These are phyloP conservation scores for Inga leiocalycina DNA, from an alignment of 306 rosid genomes.

Conservation along the genomic window DNA sequence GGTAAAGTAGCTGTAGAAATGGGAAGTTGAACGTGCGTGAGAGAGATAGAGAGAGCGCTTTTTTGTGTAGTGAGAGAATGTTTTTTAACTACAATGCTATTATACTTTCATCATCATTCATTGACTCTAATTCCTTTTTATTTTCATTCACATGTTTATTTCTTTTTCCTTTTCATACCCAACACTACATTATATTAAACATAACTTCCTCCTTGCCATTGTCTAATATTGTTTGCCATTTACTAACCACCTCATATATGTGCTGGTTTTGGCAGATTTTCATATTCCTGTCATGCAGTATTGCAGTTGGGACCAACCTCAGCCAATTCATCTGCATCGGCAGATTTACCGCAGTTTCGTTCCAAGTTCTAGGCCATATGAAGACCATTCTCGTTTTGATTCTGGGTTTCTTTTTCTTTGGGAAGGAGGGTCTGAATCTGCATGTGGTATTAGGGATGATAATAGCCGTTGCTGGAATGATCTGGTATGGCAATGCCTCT, in stretches of 20 bases:
- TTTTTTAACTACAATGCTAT: neutral
- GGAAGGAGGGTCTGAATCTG: conserved; percentile 65
- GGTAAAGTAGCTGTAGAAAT: neutral
- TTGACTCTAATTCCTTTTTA: neutral
- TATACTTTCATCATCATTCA: neutral
- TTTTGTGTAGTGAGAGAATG: neutral
- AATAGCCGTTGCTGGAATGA: conserved; percentile 74
- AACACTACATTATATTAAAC: neutral
- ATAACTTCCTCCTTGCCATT: neutral
- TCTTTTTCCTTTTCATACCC: neutral
- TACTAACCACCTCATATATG: conserved; percentile 16
- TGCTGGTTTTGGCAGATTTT: conserved; percentile 49
- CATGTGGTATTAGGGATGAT: conserved; percentile 74
- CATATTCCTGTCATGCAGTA: conserved; percentile 63
- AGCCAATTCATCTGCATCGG: conserved; percentile 84
- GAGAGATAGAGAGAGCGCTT: neutral
- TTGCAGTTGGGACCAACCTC: conserved; percentile 76
- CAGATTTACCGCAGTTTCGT: conserved; percentile 74
- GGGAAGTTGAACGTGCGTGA: neutral
- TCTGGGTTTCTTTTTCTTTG: conserved; percentile 78
- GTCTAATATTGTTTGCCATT: neutral
- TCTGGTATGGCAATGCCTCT: conserved; percentile 80
- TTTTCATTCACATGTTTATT: neutral
- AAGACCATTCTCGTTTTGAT: conserved; percentile 70
- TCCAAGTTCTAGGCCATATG: conserved; percentile 82